These are phyloP conservation scores for Boletus smithii DNA, from an alignment of 1,284 basidiomycete species.

Conservation along the genomic window DNA sequence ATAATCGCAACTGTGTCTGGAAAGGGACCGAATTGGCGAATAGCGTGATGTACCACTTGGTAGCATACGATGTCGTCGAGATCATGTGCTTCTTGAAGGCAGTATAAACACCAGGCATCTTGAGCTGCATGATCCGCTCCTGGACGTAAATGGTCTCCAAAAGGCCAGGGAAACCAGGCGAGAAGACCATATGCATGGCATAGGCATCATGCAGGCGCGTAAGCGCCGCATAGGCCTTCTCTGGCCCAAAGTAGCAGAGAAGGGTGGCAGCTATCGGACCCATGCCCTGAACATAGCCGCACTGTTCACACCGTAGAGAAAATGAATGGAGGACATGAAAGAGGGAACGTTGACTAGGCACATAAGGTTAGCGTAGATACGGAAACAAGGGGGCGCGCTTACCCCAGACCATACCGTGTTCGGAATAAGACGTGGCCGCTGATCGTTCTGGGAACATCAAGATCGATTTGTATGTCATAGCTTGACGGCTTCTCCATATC, in stretches of 20 bases:
- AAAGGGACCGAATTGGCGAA: constrained; percentile 97
- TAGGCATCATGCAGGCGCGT: constrained; percentile 88
- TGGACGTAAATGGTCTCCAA: constrained; percentile 94
- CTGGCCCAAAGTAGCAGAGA: constrained; percentile 89
- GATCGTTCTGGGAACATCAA: constrained; percentile 97
- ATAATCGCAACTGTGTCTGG: constrained; percentile 88
- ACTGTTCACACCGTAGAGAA: constrained; percentile 79
- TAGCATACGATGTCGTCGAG: constrained; percentile 91
- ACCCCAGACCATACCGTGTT: constrained; percentile 94
- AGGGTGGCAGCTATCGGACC: constrained; percentile 95
- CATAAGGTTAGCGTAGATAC: constrained; percentile 9
- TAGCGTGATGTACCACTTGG: constrained; percentile 99
- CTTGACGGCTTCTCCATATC: constrained; percentile 75
- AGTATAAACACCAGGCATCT: constrained; percentile 86
- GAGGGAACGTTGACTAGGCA: constrained; percentile 79
- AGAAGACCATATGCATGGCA: constrained; percentile 85
- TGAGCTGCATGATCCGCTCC: constrained; percentile 77
- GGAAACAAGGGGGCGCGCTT: constrained; percentile 32
- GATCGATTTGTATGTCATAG: constrained; percentile 96
- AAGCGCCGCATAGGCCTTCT: constrained; percentile 81
- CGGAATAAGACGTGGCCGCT: constrained; percentile 92
- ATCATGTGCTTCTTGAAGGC: constrained; percentile 87
- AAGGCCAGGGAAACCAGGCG: constrained; percentile 93
- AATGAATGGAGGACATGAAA: constrained; percentile 95
- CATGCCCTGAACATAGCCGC: constrained; percentile 99